A percentile compares a stretch with the other conserved stretches of the same genome.
phyloP scores from a whole-genome alignment of 2,329 filamentous ascomycete species.

The Coniochaeta sp. region DNA sequence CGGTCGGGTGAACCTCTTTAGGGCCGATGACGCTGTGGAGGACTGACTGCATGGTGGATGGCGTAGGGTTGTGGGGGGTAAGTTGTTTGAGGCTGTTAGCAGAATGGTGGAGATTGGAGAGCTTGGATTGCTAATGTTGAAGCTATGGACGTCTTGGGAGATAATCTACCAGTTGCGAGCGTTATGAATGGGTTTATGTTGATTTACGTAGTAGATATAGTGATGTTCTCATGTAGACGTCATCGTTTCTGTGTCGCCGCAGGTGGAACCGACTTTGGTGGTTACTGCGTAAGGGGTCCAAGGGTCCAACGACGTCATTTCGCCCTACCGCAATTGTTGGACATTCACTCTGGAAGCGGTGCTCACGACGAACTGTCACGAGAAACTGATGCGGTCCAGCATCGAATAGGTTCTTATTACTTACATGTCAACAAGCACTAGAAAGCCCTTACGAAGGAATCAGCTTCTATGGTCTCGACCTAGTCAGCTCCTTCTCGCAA shows the following conservation, averaged over 20 bases:
- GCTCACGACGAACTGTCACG: no score
- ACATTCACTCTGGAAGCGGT: no score
- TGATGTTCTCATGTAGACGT: background rate
- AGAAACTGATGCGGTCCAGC: no score
- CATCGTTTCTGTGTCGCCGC: background rate
- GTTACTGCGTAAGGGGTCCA: background rate
- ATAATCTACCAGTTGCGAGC: background rate
- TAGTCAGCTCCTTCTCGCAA: no score
- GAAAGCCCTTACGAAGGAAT: no score
- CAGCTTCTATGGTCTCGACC: no score
- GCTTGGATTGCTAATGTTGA: background rate
- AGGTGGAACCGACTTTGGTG: background rate
- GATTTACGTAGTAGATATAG: background rate
- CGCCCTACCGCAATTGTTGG: no score
- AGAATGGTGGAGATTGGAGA: background rate
- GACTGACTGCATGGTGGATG: constrained; percentile 27
- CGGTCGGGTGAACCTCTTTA: constrained; percentile 22
- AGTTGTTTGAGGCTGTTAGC: background rate
- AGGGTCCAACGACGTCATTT: no score
- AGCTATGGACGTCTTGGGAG: no score
- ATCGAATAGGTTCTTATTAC: no score
- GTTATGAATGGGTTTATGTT: background rate
- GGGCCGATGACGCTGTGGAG: constrained; percentile 28
- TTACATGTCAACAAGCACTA: no score
- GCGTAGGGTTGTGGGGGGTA: background rate